A percentile compares a stretch with the other conserved stretches of the same genome.
Evolutionary conservation across 2,329 filamentous ascomycete genomes (phyloP).

Genomic region (Scedosporium minutisporum): DNA sequence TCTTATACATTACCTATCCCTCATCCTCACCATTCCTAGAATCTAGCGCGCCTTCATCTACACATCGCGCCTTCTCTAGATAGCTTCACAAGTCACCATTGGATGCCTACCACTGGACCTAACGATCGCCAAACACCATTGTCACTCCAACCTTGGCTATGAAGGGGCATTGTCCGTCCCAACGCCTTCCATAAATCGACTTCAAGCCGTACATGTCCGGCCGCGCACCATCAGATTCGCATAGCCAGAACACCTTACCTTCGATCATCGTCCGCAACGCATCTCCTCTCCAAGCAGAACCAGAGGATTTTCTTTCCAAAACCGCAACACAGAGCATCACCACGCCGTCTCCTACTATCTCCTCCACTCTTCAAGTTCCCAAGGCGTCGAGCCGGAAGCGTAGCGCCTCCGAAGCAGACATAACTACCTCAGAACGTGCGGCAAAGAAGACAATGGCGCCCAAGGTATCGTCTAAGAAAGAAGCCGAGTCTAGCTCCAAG

Average conservation of each 20-base stretch:
- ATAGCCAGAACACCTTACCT: not conserved
- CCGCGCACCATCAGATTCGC: not conserved
- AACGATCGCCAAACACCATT: not conserved
- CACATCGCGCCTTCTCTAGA: not conserved
- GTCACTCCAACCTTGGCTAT: not conserved
- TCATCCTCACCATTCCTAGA: no score
- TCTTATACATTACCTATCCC: no score
- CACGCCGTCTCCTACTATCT: not conserved
- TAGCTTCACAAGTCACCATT: not conserved
- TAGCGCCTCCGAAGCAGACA: slow-evolving; percentile 10
- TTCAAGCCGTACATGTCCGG: not conserved
- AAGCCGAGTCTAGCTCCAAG: slow-evolving; percentile 15
- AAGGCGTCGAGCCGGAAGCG: slow-evolving; percentile 8
- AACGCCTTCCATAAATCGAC: not conserved
- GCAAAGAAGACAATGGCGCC: slow-evolving; percentile 20
- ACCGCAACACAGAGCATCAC: slow-evolving; percentile 6
- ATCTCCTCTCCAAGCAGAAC: not conserved
- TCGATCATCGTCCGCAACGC: slow-evolving; percentile 3
- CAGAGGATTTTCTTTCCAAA: not conserved
- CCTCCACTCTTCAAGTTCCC: not conserved
- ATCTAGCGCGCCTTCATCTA: no score
- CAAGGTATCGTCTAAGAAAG: slow-evolving; percentile 14
- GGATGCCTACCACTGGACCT: not conserved
- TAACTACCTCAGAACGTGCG: slow-evolving; percentile 21
- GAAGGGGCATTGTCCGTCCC: not conserved